phyloP scores from a whole-genome alignment of 1,139 yeast species.

The Pichia sp. region DNA sequence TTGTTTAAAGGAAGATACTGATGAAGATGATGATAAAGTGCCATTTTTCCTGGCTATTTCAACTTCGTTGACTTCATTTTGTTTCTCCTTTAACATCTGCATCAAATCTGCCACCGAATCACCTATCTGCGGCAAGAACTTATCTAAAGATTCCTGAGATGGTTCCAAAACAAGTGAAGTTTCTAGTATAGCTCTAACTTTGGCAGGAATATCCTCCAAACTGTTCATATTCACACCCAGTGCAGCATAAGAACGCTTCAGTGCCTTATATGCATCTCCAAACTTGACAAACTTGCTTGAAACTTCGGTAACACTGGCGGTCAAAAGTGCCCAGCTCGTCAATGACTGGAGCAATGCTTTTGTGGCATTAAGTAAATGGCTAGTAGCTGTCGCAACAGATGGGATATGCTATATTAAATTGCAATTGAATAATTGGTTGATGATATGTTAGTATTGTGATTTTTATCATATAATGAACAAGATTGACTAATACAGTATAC shows the following conservation, averaged over 20 bases:
- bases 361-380: slow-evolving; percentile 67
- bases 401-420: slow-evolving; percentile 11
- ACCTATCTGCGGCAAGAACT: slow-evolving; percentile 77
- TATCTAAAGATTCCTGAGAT: slow-evolving; percentile 73
- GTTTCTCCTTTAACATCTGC: slow-evolving; percentile 76
- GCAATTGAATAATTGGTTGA: neutral
- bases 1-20: slow-evolving; percentile 5
- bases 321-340: slow-evolving; percentile 84
- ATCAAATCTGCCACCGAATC: slow-evolving; percentile 78
- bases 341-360: slow-evolving; percentile 78
- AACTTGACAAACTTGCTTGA: slow-evolving; percentile 87
- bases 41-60: slow-evolving; percentile 5
- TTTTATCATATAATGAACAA: no score
- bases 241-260: slow-evolving; percentile 63
- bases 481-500: no score
- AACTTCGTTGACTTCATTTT: slow-evolving; percentile 30
- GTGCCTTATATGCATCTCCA: slow-evolving; percentile 89
- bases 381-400: slow-evolving; percentile 24
- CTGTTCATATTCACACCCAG: slow-evolving; percentile 67
- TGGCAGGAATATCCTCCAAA: slow-evolving; percentile 71
- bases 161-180: slow-evolving; percentile 84
- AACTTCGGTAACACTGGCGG: slow-evolving; percentile 75
- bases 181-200: slow-evolving; percentile 70
- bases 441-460: no score
- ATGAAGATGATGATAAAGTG: slow-evolving; percentile 4